Evolutionary conservation across 2,329 filamentous ascomycete species (phyloP).

Genomic region (Fusarium fracticaudum): DNA sequence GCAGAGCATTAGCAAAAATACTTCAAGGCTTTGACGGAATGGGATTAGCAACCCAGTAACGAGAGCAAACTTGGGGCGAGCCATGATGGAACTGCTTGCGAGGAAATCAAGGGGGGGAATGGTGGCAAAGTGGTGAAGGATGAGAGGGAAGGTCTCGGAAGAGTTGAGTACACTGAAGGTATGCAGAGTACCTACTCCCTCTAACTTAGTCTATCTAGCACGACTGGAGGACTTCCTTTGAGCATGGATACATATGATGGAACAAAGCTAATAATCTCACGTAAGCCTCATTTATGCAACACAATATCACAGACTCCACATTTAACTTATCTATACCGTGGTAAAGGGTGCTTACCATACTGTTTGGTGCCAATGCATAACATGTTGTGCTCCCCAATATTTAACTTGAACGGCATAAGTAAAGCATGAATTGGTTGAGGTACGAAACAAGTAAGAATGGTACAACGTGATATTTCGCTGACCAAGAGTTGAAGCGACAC

Average conservation of each 20-base stretch:
- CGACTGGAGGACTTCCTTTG: not conserved
- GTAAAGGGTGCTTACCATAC: not conserved
- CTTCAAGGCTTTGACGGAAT: not conserved
- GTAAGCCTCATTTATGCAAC: not conserved
- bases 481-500: not conserved
- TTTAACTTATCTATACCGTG: not conserved
- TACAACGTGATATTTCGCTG: not conserved
- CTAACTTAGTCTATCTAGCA: not conserved
- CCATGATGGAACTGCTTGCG: not conserved
- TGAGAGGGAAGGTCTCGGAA: accelerated
- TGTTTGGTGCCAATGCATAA: not conserved
- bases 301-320: not conserved
- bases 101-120: too few relatives aligned
- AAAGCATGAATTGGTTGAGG: not conserved
- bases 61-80: not conserved
- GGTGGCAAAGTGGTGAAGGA: accelerated
- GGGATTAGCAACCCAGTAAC: not conserved
- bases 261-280: not conserved
- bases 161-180: not conserved
- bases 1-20: not conserved
- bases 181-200: not conserved
- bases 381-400: not conserved
- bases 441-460: not conserved
- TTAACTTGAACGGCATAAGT: not conserved
- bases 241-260: not conserved